phyloP scores from a whole-genome alignment of 345 rosid genomes.

The Ceriops decandra region DNA sequence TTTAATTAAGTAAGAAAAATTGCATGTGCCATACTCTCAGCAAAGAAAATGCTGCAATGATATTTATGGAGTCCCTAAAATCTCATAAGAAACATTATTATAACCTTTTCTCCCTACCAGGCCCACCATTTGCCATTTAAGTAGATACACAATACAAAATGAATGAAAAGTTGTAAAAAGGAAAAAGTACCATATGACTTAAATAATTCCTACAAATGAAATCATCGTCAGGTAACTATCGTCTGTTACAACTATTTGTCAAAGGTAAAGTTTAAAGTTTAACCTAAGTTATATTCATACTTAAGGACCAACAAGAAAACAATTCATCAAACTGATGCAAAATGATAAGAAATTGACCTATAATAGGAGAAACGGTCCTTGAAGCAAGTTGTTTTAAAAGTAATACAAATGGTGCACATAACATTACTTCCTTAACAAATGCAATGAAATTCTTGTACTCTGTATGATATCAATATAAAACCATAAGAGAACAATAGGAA shows the following conservation, averaged over 20 bases:
- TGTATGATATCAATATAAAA: conserved; percentile 28
- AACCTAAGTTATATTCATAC: conserved; percentile 25
- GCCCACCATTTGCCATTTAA: neutral
- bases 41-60: conserved; percentile 77
- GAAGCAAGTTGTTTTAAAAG: conserved; percentile 69
- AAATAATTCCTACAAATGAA: neutral
- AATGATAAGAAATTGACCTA: conserved; percentile 57
- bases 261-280: neutral
- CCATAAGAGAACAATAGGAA: neutral
- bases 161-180: too few relatives aligned
- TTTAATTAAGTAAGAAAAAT: conserved; percentile 3
- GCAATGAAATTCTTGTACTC: conserved; percentile 62
- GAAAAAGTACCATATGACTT: too few relatives aligned
- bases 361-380: conserved; percentile 54
- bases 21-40: conserved; percentile 51
- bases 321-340: conserved; percentile 92
- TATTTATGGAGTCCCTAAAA: conserved; percentile 78
- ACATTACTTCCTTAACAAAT: conserved; percentile 76
- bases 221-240: too few relatives aligned
- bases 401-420: conserved; percentile 80
- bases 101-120: conserved; percentile 78
- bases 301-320: conserved; percentile 72
- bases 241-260: neutral
- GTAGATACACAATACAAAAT: neutral
- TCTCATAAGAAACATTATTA: conserved; percentile 85